Evolutionary conservation across 257 asterid genomes (phyloP).

Genomic region (Rhazya stricta): DNA sequence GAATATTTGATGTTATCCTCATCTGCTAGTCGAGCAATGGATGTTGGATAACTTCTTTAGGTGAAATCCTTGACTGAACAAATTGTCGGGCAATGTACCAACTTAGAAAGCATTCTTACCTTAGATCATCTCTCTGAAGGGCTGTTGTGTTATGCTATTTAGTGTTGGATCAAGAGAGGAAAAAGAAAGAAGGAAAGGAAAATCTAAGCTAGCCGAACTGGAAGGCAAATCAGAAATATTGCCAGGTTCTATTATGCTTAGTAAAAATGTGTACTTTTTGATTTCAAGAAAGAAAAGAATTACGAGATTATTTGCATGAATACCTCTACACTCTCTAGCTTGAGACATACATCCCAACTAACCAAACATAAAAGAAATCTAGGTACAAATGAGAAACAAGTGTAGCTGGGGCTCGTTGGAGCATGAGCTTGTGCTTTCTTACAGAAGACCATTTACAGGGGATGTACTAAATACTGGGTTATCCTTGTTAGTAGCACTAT

Average conservation of each 20-base stretch:
- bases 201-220: neutral
- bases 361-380: slow-evolving; percentile 1
- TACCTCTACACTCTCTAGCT: neutral
- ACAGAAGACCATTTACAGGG: slow-evolving; percentile 34
- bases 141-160: neutral
- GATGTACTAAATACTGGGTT: slow-evolving; percentile 41
- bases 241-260: neutral
- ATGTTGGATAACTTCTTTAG: neutral
- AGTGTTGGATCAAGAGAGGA: neutral
- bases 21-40: neutral
- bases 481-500: slow-evolving; percentile 21
- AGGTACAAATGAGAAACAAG: slow-evolving; percentile 16
- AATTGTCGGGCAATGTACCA: neutral
- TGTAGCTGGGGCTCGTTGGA: neutral
- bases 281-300: slow-evolving; percentile 14
- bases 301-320: slow-evolving; percentile 15
- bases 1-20: neutral
- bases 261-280: neutral
- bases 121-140: neutral
- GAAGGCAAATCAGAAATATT: neutral
- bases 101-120: neutral
- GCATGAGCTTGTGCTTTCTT: slow-evolving; percentile 8
- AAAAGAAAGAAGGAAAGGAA: neutral
- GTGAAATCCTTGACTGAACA: neutral
- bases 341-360: neutral